Evolutionary conservation across 192 early-diverging fungal genomes (phyloP).

Genomic region (Umbelopsis vinacea): DNA sequence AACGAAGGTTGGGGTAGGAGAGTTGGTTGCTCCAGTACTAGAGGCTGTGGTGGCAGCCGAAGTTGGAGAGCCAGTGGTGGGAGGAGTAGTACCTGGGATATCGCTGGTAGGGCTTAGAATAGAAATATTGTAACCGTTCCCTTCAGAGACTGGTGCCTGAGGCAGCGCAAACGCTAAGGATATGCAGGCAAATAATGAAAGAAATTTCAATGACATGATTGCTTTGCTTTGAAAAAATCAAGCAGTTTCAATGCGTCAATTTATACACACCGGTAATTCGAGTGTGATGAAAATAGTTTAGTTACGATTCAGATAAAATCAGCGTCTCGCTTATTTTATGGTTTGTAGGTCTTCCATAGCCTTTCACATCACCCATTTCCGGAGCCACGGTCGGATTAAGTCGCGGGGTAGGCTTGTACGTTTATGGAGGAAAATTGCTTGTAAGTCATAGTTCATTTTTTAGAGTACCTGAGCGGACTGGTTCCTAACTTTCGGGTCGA

Average conservation of each 20-base stretch:
- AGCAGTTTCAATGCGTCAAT: background rate
- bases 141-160: background rate
- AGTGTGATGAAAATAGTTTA: background rate
- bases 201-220: background rate
- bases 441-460: background rate
- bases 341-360: background rate
- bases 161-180: background rate
- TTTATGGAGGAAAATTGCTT: background rate
- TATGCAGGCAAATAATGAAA: background rate
- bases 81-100: constrained; percentile 9
- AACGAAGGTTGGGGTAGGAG: constrained; percentile 1
- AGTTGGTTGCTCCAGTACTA: background rate
- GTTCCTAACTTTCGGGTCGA: background rate
- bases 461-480: background rate
- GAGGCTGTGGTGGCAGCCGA: background rate
- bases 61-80: background rate
- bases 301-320: background rate
- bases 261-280: background rate
- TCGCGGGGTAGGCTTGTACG: background rate
- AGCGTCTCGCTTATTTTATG: background rate
- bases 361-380: background rate
- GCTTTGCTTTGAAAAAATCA: background rate
- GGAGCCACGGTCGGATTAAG: background rate
- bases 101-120: constrained; percentile 1
- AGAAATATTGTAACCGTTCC: background rate